Conservation (phyloP, 345 rosid species). For the Leavenworthia alabamica region DNA sequence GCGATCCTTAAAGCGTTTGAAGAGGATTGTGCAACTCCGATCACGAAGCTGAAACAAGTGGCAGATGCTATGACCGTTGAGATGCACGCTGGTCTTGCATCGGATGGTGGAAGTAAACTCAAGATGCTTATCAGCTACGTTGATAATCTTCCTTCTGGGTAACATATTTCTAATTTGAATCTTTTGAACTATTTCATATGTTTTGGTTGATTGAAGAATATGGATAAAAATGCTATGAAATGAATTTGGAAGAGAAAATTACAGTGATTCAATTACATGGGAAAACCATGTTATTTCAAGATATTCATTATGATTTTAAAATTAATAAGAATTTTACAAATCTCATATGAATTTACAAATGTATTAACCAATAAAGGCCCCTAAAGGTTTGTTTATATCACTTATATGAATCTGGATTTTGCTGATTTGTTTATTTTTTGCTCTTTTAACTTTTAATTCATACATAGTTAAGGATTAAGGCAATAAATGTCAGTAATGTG, state of each 20-base stretch:
- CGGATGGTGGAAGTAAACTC: slow-evolving; percentile 89
- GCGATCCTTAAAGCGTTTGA: slow-evolving; percentile 60
- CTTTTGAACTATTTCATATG: not conserved
- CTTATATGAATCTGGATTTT: not conserved
- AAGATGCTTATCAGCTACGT: slow-evolving; percentile 94
- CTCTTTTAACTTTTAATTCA: not conserved
- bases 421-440: not conserved
- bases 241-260: not conserved
- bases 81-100: slow-evolving; percentile 92
- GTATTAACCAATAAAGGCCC: no score
- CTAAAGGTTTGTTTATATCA: not conserved
- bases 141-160: slow-evolving; percentile 95
- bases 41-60: slow-evolving; percentile 58
- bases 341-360: no score
- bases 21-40: no score
- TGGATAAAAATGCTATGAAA: not conserved
- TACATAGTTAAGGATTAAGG: not conserved
- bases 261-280: not conserved
- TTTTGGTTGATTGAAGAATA: not conserved
- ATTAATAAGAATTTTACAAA: no score
- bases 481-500: not conserved
- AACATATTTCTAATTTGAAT: not conserved
- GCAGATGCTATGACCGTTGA: slow-evolving; percentile 87
- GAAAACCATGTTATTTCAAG: no score
- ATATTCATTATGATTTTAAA: no score